A percentile compares a stretch with the other conserved stretches of the same genome.
Conservation (phyloP, 1,139 yeast species). For the Suhomyces bribrorum region DNA sequence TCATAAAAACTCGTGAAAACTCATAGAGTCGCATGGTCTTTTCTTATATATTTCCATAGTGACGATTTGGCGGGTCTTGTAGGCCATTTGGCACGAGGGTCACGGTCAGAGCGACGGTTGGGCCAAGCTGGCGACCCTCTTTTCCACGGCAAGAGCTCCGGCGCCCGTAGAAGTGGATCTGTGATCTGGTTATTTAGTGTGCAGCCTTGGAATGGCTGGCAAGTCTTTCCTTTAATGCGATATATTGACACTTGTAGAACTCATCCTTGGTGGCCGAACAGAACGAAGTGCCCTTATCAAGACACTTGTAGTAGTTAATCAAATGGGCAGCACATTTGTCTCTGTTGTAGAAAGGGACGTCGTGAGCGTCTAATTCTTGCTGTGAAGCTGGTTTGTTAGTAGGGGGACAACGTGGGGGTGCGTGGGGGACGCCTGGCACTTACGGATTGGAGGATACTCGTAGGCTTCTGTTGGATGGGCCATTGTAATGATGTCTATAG, state of each 20-base stretch:
- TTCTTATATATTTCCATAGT: too few species aligned
- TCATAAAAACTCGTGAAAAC: too few species aligned
- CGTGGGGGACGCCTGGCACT: constrained; percentile 14
- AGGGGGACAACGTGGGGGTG: not conserved
- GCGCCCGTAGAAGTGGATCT: too few species aligned
- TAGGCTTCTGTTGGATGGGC: constrained; percentile 18
- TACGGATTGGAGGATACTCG: constrained; percentile 22
- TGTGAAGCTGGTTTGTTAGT: constrained; percentile 32
- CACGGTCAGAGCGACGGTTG: too few species aligned
- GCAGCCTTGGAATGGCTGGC: constrained; percentile 21
- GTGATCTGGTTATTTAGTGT: constrained; percentile 6
- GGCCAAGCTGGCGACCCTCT: too few species aligned
- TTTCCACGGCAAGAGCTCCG: too few species aligned
- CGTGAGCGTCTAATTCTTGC: constrained; percentile 44
- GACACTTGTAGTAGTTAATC: constrained; percentile 48
- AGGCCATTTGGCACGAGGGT: too few species aligned
- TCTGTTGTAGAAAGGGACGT: constrained; percentile 49
- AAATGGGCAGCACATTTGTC: constrained; percentile 51
- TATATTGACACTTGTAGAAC: constrained; percentile 50
- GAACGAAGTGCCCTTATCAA: constrained; percentile 48
- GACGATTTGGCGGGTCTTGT: too few species aligned
- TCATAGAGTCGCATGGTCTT: too few species aligned
- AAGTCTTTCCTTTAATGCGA: constrained; percentile 47
- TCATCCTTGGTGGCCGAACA: constrained; percentile 46
- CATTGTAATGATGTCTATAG: constrained; percentile 12